These are phyloP conservation scores for Colletotrichum tropicale DNA, from an alignment of 2,329 filamentous ascomycete species.

Conservation along the genomic window DNA sequence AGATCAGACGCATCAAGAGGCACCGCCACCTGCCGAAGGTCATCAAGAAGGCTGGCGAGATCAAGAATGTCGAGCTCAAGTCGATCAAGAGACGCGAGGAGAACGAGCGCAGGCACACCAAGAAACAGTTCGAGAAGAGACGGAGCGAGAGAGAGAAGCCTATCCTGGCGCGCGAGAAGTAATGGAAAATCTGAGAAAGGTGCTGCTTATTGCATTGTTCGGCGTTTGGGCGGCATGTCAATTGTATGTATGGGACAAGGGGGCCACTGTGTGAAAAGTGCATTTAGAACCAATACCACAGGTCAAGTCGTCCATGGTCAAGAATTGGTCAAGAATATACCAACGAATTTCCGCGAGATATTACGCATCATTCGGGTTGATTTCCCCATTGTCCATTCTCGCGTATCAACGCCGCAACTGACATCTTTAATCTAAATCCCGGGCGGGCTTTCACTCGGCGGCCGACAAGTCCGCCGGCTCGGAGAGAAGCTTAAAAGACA, in stretches of 20 bases:
- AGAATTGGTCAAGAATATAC: neutral
- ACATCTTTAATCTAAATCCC: neutral
- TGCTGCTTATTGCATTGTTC: slow-evolving; percentile 20
- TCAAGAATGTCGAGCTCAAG: slow-evolving; percentile 88
- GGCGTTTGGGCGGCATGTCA: slow-evolving; percentile 18
- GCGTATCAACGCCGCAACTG: neutral
- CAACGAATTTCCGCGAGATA: neutral
- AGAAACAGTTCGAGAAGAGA: slow-evolving; percentile 77
- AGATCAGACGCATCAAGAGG: slow-evolving; percentile 86
- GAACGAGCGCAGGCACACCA: slow-evolving; percentile 90
- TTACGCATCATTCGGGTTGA: neutral
- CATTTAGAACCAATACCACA: slow-evolving; percentile 3
- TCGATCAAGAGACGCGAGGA: slow-evolving; percentile 90
- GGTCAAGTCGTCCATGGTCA: neutral
- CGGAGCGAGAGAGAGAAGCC: slow-evolving; percentile 91
- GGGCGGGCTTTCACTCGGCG: neutral
- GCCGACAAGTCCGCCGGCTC: slow-evolving; percentile 5
- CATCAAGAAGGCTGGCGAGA: slow-evolving; percentile 94
- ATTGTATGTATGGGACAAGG: slow-evolving; percentile 2
- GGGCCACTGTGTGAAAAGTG: slow-evolving; percentile 14
- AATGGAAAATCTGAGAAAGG: slow-evolving; percentile 12
- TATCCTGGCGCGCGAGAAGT: slow-evolving; percentile 72
- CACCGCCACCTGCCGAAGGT: slow-evolving; percentile 92
- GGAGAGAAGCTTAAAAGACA: neutral
- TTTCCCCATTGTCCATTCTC: neutral